These are phyloP conservation scores for Taphrina populina DNA, from an alignment of 1,139 yeast genomes.

Conservation along the genomic window DNA sequence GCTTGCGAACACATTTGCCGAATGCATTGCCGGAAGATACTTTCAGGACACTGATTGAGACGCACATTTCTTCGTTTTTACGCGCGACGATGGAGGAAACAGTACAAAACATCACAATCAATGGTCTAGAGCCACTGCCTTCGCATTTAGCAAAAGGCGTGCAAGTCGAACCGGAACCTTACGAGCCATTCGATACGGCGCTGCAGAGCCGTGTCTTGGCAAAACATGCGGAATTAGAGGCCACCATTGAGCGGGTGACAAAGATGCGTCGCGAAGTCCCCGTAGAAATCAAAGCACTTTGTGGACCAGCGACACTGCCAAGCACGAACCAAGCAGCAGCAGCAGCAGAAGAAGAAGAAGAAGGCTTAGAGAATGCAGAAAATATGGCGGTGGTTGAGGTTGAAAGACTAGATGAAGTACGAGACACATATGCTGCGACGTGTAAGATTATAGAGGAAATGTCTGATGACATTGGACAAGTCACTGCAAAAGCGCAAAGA, in stretches of 20 bases:
- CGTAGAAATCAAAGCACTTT: neutral
- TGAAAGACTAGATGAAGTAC: conserved; percentile 13
- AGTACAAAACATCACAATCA: conserved; percentile 14
- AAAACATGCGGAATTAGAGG: conserved; percentile 21
- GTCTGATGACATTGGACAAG: conserved; percentile 14
- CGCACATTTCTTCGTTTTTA: conserved; percentile 18
- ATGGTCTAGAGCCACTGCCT: conserved; percentile 26
- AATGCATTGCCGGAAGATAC: conserved; percentile 31
- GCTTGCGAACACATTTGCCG: conserved; percentile 18
- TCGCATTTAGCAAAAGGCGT: conserved; percentile 30
- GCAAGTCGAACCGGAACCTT: conserved; percentile 18
- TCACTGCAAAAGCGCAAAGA: conserved; percentile 22
- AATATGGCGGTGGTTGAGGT: neutral
- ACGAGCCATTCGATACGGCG: conserved; percentile 16
- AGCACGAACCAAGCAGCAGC: neutral
- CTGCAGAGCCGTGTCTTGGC: conserved; percentile 1
- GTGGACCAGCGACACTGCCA: neutral
- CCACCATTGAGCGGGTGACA: conserved; percentile 19
- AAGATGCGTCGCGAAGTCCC: conserved; percentile 21
- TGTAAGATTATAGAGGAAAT: conserved; percentile 11
- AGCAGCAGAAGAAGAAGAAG: neutral
- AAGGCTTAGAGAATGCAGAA: neutral
- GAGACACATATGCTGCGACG: conserved; percentile 8
- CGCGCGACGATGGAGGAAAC: conserved; percentile 19
- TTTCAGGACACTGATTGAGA: conserved; percentile 16